Percentiles rank a stretch among this genome's conserved stretches.
Conservation (phyloP, 208 protist genomes). For the Trypanosoma congolense region DNA sequence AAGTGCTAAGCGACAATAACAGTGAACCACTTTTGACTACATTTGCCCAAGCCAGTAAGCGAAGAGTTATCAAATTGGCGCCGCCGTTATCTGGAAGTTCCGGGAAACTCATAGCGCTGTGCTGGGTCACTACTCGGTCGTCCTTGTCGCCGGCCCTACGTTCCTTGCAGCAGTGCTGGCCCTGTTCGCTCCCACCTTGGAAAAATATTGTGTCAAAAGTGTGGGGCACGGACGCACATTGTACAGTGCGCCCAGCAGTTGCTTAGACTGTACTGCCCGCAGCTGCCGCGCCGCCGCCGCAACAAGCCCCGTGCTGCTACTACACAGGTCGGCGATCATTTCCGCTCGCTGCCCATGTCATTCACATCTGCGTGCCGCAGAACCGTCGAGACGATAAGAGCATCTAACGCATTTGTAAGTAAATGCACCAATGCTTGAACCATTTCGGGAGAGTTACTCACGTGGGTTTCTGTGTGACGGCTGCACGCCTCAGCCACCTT, state of each 20-base stretch:
- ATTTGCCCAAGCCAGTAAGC: conserved; percentile 17
- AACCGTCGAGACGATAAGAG: conserved; percentile 10
- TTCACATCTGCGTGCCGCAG: conserved; percentile 15
- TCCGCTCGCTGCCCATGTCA: conserved; percentile 4
- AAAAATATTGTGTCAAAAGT: conserved; percentile 36
- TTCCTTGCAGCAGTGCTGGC: not conserved
- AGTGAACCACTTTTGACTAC: not conserved
- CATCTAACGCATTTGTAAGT: conserved; percentile 19
- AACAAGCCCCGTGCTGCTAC: conserved; percentile 32
- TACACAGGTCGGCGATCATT: conserved; percentile 20
- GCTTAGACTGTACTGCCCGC: conserved; percentile 28
- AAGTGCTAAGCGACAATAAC: conserved; percentile 9
- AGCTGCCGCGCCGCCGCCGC: conserved; percentile 35
- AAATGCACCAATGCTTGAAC: conserved; percentile 51
- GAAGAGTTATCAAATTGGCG: conserved; percentile 11
- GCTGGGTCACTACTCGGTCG: not conserved
- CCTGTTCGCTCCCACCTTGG: conserved; percentile 27
- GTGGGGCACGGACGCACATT: conserved; percentile 44
- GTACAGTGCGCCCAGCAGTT: conserved; percentile 15
- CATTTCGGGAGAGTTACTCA: conserved; percentile 18
- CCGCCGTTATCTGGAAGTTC: not conserved
- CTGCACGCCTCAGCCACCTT: conserved; percentile 27
- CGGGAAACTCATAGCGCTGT: not conserved
- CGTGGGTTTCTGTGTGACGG: conserved; percentile 23
- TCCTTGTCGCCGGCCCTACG: not conserved